phyloP scores from a whole-genome alignment of 129 eudicot species.

The Tagetes patula region DNA sequence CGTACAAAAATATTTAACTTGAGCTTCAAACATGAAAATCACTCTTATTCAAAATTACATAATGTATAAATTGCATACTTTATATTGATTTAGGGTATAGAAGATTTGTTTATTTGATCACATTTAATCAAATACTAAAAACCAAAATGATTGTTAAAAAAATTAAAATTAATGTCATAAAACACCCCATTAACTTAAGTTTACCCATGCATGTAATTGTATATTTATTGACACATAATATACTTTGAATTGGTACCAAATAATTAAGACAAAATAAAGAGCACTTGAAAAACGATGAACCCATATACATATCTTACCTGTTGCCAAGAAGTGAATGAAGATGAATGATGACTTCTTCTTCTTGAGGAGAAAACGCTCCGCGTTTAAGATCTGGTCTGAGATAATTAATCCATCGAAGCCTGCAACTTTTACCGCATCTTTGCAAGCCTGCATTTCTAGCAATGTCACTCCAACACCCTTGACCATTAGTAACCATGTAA shows the following conservation, averaged over 20 bases:
- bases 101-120: not conserved
- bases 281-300: too few relatives aligned
- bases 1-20: too few relatives aligned
- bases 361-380: constrained; percentile 89
- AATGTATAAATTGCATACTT: not conserved
- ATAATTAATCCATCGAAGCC: constrained; percentile 86
- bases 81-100: not conserved
- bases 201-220: not conserved
- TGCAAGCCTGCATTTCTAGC: constrained; percentile 87
- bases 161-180: not conserved
- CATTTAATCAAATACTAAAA: not conserved
- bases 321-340: constrained; percentile 94
- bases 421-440: constrained; percentile 82
- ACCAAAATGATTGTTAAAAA: not conserved
- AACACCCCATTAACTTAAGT: not conserved
- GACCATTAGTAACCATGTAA: constrained; percentile 75
- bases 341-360: constrained; percentile 80
- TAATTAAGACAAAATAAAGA: not conserved
- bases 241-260: not conserved
- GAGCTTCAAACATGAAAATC: constrained; percentile 4
- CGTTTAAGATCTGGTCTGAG: constrained; percentile 89
- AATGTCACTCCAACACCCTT: constrained; percentile 89
- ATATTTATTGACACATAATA: not conserved
- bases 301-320: constrained; percentile 40
- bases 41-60: not conserved